These are phyloP conservation scores for Gastrolobium villosum DNA, from an alignment of 306 rosid species.

Conservation along the genomic window DNA sequence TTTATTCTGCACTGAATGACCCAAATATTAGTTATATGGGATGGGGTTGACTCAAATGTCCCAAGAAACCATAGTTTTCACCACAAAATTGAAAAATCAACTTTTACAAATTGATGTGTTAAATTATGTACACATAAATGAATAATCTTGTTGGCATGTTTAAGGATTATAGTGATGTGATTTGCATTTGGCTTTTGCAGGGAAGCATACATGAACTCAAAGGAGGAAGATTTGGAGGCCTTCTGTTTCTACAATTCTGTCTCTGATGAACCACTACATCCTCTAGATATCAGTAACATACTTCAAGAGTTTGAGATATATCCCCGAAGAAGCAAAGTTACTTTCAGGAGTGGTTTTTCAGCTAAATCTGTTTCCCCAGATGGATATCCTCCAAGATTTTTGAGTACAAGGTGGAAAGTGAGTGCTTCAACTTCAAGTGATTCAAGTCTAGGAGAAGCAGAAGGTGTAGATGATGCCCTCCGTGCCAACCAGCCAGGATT, in stretches of 20 bases:
- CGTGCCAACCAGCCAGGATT: conserved; percentile 57
- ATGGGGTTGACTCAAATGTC: background rate
- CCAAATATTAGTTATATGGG: background rate
- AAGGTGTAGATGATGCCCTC: conserved; percentile 57
- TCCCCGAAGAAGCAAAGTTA: conserved; percentile 49
- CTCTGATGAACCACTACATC: conserved; percentile 41
- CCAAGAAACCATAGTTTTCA: conserved; percentile 6
- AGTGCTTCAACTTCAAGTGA: conserved; percentile 43
- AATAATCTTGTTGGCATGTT: background rate
- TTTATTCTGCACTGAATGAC: background rate
- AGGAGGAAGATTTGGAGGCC: conserved; percentile 55
- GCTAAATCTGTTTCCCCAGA: conserved; percentile 61
- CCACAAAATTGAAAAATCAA: background rate
- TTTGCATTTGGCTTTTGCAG: conserved; percentile 50
- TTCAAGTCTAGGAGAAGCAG: conserved; percentile 58
- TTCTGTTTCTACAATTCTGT: conserved; percentile 56
- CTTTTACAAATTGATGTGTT: background rate
- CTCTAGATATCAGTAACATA: conserved; percentile 51
- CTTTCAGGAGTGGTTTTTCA: conserved; percentile 57
- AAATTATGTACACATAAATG: background rate
- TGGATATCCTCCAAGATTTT: conserved; percentile 65
- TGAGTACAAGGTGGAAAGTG: conserved; percentile 63
- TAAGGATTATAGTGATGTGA: conserved; percentile 9
- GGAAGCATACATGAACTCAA: conserved; percentile 58
- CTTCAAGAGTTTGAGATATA: conserved; percentile 61